Conservation (phyloP, 1,139 yeast species). For the Sugiyamaella grinbergsii region DNA sequence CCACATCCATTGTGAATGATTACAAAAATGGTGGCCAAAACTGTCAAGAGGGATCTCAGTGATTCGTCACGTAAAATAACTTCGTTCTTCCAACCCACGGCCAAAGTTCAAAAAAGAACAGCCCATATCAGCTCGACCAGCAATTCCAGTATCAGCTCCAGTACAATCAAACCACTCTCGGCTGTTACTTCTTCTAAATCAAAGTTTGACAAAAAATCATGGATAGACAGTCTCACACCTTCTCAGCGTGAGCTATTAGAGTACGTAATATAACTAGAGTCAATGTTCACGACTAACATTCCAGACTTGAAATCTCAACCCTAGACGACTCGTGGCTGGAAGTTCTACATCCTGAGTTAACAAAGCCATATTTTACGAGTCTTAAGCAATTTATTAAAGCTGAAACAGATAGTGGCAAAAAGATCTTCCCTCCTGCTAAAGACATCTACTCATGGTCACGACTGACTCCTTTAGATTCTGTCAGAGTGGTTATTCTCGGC, state of each 20-base stretch:
- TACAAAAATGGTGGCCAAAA: constrained; percentile 14
- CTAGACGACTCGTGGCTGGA: constrained; percentile 80
- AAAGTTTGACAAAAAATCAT: constrained; percentile 53
- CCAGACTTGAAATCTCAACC: constrained; percentile 61
- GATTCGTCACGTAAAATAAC: constrained; percentile 27
- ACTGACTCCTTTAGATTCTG: constrained; percentile 71
- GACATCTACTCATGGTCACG: constrained; percentile 95
- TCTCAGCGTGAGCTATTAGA: constrained; percentile 59
- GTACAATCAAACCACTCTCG: neutral
- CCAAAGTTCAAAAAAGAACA: constrained; percentile 22
- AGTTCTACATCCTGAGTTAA: constrained; percentile 66
- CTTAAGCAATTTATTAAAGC: constrained; percentile 61
- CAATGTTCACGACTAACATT: no score
- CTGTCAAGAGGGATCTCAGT: constrained; percentile 26
- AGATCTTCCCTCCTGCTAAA: constrained; percentile 72
- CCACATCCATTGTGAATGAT: no score
- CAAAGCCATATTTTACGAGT: constrained; percentile 81
- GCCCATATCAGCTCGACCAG: neutral
- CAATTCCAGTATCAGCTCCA: neutral
- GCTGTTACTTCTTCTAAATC: neutral
- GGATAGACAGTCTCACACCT: constrained; percentile 56
- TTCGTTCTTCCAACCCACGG: constrained; percentile 31
- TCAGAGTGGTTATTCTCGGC: constrained; percentile 82
- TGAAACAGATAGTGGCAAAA: constrained; percentile 42
- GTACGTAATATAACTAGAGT: constrained; percentile 28